phyloP scores from a whole-genome alignment of 2,329 filamentous ascomycete genomes.

The Paraphoma sp. region DNA sequence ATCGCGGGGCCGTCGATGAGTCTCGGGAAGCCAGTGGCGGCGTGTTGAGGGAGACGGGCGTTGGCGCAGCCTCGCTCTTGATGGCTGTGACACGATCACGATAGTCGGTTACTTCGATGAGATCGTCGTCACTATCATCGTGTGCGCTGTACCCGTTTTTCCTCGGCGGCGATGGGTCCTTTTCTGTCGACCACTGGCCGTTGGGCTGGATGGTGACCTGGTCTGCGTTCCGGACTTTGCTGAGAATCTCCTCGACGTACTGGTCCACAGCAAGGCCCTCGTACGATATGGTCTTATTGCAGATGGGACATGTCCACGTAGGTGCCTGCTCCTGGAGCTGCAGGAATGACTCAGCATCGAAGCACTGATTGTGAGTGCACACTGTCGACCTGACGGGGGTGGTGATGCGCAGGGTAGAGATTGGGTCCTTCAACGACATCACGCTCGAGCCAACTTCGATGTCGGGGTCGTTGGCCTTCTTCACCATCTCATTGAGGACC shows the following conservation, averaged over 20 bases:
- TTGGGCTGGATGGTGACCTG: slow-evolving; percentile 90
- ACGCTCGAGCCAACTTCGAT: slow-evolving; percentile 88
- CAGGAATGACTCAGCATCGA: slow-evolving; percentile 90
- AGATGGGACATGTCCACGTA: slow-evolving; percentile 95
- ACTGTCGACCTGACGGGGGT: slow-evolving; percentile 79
- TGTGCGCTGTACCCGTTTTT: slow-evolving; percentile 46
- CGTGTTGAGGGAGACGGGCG: slow-evolving; percentile 49
- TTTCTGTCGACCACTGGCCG: slow-evolving; percentile 72
- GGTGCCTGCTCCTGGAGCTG: slow-evolving; percentile 95
- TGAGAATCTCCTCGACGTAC: slow-evolving; percentile 88
- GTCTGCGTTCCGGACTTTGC: slow-evolving; percentile 74
- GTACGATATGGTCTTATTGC: slow-evolving; percentile 82
- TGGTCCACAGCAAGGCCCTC: slow-evolving; percentile 86
- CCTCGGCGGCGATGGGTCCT: slow-evolving; percentile 45
- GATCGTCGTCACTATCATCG: slow-evolving; percentile 53
- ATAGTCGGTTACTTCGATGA: slow-evolving; percentile 53
- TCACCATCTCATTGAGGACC: slow-evolving; percentile 83
- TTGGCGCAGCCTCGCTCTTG: slow-evolving; percentile 48
- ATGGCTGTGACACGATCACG: slow-evolving; percentile 47
- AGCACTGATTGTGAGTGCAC: slow-evolving; percentile 93
- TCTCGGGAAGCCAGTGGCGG: slow-evolving; percentile 56
- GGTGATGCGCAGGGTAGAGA: slow-evolving; percentile 83
- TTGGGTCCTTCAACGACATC: slow-evolving; percentile 89
- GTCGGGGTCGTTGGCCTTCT: slow-evolving; percentile 83
- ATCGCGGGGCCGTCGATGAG: slow-evolving; percentile 39